Conservation (phyloP, 108 stramenopile genomes). For the Parietichytrium sp. region DNA sequence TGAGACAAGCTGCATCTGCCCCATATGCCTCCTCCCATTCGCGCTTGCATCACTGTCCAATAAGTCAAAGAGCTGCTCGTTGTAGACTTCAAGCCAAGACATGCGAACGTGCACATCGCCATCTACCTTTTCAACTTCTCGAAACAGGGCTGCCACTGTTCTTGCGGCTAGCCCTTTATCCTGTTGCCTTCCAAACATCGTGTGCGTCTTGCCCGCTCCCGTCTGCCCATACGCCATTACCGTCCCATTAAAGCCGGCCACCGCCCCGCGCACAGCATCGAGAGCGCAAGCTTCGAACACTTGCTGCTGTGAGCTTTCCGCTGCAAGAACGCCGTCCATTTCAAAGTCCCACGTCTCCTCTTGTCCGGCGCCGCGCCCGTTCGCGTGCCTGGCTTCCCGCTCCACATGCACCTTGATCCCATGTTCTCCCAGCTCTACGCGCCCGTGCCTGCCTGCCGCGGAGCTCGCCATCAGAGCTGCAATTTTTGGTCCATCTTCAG, state of each 20-base stretch:
- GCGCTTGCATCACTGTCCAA: background rate
- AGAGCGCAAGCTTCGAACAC: conserved; percentile 1
- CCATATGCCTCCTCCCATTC: background rate
- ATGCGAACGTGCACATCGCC: conserved; percentile 29
- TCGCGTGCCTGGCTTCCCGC: conserved; percentile 24
- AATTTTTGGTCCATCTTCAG: no score
- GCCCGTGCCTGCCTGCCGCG: background rate
- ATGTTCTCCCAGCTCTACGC: background rate
- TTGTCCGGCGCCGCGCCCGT: background rate
- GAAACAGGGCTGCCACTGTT: background rate
- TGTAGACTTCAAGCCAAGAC: conserved; percentile 54
- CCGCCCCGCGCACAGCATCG: background rate
- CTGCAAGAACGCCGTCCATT: background rate
- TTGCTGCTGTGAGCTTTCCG: background rate
- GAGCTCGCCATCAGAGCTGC: no score
- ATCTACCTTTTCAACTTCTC: background rate
- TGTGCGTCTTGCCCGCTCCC: conserved; percentile 50
- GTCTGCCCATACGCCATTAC: conserved; percentile 50
- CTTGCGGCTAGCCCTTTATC: conserved; percentile 29
- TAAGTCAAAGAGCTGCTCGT: conserved; percentile 51
- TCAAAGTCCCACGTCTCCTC: background rate
- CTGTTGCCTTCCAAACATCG: conserved; percentile 15
- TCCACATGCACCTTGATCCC: background rate
- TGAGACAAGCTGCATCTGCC: conserved; percentile 40
- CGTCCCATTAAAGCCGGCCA: conserved; percentile 44